Percentiles rank a stretch among this genome's conserved stretches.
Evolutionary conservation across 1,284 basidiomycete species (phyloP).

Genomic region (Cutaneotrichosporon cyanovorans): DNA sequence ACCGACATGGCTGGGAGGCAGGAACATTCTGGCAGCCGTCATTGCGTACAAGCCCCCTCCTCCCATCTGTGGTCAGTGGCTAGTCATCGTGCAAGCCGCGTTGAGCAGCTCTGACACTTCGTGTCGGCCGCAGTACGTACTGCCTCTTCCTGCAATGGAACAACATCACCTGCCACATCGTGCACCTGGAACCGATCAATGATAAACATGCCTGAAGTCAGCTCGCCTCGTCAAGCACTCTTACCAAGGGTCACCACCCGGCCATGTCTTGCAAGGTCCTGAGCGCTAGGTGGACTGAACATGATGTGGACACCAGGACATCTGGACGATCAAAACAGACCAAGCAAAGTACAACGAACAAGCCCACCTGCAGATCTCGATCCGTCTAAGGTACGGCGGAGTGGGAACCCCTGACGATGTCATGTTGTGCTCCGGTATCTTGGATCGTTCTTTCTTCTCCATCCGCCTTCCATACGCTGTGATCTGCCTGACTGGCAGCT

Average conservation of each 20-base stretch:
- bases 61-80: conserved; percentile 58
- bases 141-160: conserved; percentile 42
- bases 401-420: too few relatives aligned
- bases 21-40: conserved; percentile 19
- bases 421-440: too few relatives aligned
- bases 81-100: not conserved
- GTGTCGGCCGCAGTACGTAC: conserved; percentile 16
- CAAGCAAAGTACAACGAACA: too few relatives aligned
- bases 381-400: too few relatives aligned
- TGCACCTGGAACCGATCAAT: conserved; percentile 68
- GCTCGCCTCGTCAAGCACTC: not conserved
- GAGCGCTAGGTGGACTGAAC: not conserved
- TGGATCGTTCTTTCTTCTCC: too few relatives aligned
- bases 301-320: too few relatives aligned
- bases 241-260: conserved; percentile 15
- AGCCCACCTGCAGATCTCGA: too few relatives aligned
- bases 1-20: conserved; percentile 51
- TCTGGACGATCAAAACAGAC: too few relatives aligned
- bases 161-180: conserved; percentile 54
- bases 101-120: not conserved
- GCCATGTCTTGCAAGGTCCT: conserved; percentile 1
- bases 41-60: conserved; percentile 69
- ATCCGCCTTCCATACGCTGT: too few relatives aligned
- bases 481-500: too few relatives aligned
- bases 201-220: conserved; percentile 69